Percentiles rank a stretch among this genome's conserved stretches.
These are phyloP conservation scores for Pisolithus marmoratus DNA, from an alignment of 768 basidiomycete genomes.

Conservation along the genomic window DNA sequence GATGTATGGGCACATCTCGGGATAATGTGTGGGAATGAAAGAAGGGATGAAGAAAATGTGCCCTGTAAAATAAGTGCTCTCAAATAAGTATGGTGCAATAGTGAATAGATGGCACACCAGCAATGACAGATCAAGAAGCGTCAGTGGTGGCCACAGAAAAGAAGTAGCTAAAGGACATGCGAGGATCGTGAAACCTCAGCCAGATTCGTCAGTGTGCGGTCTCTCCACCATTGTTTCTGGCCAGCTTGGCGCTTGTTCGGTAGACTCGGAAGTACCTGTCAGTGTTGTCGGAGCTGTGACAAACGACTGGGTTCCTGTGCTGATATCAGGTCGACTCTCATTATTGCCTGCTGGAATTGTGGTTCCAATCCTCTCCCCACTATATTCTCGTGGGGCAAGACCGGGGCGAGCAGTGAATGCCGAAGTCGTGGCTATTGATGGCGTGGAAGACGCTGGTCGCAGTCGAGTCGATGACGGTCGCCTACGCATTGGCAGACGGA, in stretches of 20 bases:
- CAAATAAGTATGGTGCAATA: conserved; percentile 28
- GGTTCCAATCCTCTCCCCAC: conserved; percentile 19
- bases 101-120: neutral
- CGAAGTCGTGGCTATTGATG: conserved; percentile 22
- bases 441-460: conserved; percentile 12
- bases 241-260: conserved; percentile 46
- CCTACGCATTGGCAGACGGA: conserved; percentile 29
- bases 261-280: conserved; percentile 49
- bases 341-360: conserved; percentile 21
- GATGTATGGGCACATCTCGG: neutral
- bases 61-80: conserved; percentile 17
- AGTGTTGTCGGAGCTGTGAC: conserved; percentile 61
- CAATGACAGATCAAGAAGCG: conserved; percentile 4
- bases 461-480: conserved; percentile 13
- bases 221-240: conserved; percentile 42
- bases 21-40: conserved; percentile 2
- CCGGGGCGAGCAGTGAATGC: conserved; percentile 15
- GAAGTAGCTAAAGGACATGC: conserved; percentile 6
- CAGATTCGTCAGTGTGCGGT: conserved; percentile 31
- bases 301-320: conserved; percentile 65
- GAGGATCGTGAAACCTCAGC: conserved; percentile 23
- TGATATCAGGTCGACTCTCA: conserved; percentile 54
- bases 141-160: conserved; percentile 1
- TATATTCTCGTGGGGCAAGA: conserved; percentile 7
- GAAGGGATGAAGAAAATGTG: neutral